Base-by-base conservation (phyloP, 805 yeast species). In the Sugiyamaella mastotermitis region DNA sequence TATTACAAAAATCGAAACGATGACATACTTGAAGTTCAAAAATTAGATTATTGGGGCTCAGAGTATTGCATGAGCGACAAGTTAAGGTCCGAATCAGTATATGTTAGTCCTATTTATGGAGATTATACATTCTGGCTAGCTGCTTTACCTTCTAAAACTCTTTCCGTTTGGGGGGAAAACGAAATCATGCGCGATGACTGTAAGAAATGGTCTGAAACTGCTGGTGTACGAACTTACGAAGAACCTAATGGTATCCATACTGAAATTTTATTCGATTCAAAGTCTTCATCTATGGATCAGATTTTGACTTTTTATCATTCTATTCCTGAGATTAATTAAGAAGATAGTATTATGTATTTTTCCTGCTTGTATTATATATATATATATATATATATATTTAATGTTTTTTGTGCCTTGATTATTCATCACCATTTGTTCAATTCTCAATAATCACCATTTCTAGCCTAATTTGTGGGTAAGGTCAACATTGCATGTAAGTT, bases 151-250 rank as follows among this genome's bases (percentile, higher is more conserved):
- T 27, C 16, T 18, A 23, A 35, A 6, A 31, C 37, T 8, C 22
- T 37, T n/a, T 15, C 33, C 25, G 27, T 32, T 11, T 41, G 35
- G 40, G 47, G 47, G 9, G 47, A 33, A 4, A 10, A 23, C 1
- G 47, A 43, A 26, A 21, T 36, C 8, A 17, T 40, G 24, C n/a
- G n/a, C 11, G 47, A 43, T 16, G 42, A 40, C 22, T 13, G 21
- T 14, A 19, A 20, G 9, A 14, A 17, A 4, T 42, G 38, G 38
- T 35, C 36, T 9, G 13, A 18, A 11, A 22, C 36, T 4, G 17
- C 19, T 10, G 13, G n/a, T 15, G 11, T 6, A 5, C 20, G 17
- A 4, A 11, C 26, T 3, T 29, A 11, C 20, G 39, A 28, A 21
- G 39, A 26, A 6, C 33, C 33, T 14, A 29, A 36, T n/a, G 39